Evolutionary conservation across 169 alveolate genomes (phyloP).

Genomic region (Eimeria acervulina): DNA sequence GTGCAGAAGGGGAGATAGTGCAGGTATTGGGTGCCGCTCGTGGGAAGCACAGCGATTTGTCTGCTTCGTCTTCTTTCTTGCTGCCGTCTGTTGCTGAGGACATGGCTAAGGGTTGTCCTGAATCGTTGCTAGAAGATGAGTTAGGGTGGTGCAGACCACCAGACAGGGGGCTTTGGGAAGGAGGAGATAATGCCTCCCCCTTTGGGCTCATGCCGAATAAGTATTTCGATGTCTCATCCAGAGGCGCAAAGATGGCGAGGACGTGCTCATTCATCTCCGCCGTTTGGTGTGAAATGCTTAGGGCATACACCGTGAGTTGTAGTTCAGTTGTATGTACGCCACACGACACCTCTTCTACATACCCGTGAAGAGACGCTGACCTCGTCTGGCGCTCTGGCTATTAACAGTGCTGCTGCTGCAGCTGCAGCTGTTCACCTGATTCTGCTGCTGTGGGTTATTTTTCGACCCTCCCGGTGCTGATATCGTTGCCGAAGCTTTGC

Average conservation of each 20-base stretch:
- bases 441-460: too few species aligned
- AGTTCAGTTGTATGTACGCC: background rate
- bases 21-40: conserved; percentile 92
- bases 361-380: background rate
- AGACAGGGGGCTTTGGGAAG: conserved; percentile 59
- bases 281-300: conserved; percentile 95
- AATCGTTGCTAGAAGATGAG: background rate
- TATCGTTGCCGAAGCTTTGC: too few species aligned
- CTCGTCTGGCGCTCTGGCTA: background rate
- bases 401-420: background rate
- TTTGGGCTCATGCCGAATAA: conserved; percentile 87
- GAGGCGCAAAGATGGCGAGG: conserved; percentile 93
- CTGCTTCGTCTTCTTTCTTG: conserved; percentile 52
- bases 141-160: conserved; percentile 86
- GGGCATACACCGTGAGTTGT: conserved; percentile 94
- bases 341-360: background rate
- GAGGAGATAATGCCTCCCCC: conserved; percentile 4
- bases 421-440: background rate
- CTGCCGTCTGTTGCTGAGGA: conserved; percentile 35
- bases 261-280: conserved; percentile 95
- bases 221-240: conserved; percentile 90
- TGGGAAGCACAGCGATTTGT: conserved; percentile 85
- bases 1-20: conserved; percentile 85
- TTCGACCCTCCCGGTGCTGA: too few species aligned
- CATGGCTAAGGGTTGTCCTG: conserved; percentile 39